These are phyloP conservation scores for Septoria petroselini DNA, from an alignment of 2,329 filamentous ascomycete genomes.

Conservation along the genomic window DNA sequence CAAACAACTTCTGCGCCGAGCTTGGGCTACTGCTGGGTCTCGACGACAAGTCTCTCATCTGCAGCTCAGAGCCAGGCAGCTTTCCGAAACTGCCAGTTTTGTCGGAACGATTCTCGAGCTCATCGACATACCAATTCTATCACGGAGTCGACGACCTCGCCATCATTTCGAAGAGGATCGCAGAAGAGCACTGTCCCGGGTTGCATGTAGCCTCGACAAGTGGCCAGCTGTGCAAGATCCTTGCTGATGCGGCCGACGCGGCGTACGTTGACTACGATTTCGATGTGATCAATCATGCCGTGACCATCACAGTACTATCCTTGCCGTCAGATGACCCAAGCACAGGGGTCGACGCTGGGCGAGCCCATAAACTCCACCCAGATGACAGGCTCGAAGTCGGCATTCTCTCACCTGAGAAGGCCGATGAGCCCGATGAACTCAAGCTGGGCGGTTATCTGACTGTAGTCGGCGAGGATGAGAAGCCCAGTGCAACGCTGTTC, in stretches of 20 bases:
- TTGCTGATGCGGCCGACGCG: constrained; percentile 12
- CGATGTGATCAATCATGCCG: constrained; percentile 62
- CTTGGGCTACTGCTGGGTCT: constrained; percentile 57
- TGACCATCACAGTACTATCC: constrained; percentile 53
- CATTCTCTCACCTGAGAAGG: constrained; percentile 64
- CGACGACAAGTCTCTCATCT: constrained; percentile 48
- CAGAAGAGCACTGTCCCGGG: constrained; percentile 8
- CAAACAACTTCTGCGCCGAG: constrained; percentile 53
- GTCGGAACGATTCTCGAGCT: constrained; percentile 60
- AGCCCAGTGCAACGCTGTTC: constrained; percentile 73
- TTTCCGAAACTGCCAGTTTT: constrained; percentile 47
- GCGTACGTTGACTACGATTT: constrained; percentile 71
- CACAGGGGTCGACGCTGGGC: not conserved
- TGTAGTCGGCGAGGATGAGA: constrained; percentile 70
- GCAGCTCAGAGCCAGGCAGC: constrained; percentile 45
- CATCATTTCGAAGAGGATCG: constrained; percentile 42
- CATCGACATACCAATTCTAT: constrained; percentile 68
- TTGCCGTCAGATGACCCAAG: not conserved
- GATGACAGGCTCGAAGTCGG: constrained; percentile 67
- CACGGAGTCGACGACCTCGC: constrained; percentile 59
- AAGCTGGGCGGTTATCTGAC: constrained; percentile 74
- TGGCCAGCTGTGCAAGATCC: constrained; percentile 17
- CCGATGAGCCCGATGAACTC: constrained; percentile 67
- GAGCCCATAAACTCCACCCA: constrained; percentile 11
- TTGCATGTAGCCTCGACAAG: constrained; percentile 32